Evolutionary conservation across 225 moss, liverwort and hornwort species (phyloP).

Genomic region (Climacium dendroides): DNA sequence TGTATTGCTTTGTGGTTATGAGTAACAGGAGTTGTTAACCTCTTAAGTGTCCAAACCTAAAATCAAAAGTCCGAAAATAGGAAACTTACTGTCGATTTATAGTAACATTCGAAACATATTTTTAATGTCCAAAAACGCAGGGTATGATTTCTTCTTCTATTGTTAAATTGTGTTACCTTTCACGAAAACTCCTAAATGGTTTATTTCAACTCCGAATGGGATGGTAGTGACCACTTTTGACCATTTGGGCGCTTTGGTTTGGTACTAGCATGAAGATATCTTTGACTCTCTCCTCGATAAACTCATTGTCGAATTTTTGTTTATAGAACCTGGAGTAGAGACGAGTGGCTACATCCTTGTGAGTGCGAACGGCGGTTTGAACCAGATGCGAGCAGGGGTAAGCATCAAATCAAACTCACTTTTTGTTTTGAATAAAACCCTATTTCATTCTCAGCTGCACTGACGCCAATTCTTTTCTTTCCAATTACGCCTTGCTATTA

Average conservation of each 20-base stretch:
- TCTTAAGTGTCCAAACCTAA: background rate
- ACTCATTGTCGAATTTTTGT: background rate
- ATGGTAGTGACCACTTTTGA: background rate
- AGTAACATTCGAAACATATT: background rate
- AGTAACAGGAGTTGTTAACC: background rate
- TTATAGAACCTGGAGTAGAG: constrained; percentile 9
- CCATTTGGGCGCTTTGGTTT: background rate
- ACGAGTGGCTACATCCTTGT: constrained; percentile 83
- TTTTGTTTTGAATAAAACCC: background rate
- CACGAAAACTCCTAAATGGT: background rate
- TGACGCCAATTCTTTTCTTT: background rate
- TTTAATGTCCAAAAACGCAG: background rate
- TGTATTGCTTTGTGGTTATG: background rate
- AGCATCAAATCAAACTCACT: background rate
- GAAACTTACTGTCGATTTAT: background rate
- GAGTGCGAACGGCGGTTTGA: constrained; percentile 92
- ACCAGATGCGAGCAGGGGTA: constrained; percentile 97
- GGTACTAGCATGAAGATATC: background rate
- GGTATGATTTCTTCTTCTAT: background rate
- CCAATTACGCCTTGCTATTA: background rate
- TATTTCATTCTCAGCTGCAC: background rate
- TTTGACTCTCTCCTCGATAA: background rate
- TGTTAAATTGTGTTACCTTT: background rate
- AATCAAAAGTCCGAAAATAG: background rate
- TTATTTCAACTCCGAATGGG: background rate